Evolutionary conservation across 495 filamentous ascomycete species (phyloP).

Genomic region (Aspergillus taichungensis): DNA sequence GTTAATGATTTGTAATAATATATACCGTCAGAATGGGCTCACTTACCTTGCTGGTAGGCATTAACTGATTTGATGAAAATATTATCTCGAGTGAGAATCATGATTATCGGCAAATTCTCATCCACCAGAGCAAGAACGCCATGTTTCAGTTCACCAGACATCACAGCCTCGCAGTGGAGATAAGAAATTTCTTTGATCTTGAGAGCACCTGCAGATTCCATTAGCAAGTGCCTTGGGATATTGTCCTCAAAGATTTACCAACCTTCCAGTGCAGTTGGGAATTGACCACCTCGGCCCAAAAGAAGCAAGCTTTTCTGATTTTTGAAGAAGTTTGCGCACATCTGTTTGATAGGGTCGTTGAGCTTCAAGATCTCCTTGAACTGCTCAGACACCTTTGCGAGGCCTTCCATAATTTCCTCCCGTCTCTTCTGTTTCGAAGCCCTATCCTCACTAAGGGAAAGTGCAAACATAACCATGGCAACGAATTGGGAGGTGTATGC

Average conservation of each 20-base stretch:
- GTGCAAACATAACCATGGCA: constrained; percentile 98
- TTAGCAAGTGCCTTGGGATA: constrained; percentile 5
- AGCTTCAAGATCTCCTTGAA: constrained; percentile 85
- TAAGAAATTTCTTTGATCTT: constrained; percentile 99
- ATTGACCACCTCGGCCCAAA: constrained; percentile 89
- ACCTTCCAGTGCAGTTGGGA: constrained; percentile 94
- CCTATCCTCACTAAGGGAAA: constrained; percentile 91
- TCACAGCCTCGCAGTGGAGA: constrained; percentile 97
- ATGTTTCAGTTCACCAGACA: constrained; percentile 98
- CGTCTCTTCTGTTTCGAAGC: constrained; percentile 88
- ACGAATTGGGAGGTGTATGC: constrained; percentile 98
- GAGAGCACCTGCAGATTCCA: constrained; percentile 51
- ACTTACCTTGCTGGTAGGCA: constrained; percentile 91
- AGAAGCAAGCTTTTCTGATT: constrained; percentile 93
- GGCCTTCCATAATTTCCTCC: constrained; percentile 94
- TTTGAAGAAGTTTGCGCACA: constrained; percentile 86
- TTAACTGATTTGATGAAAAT: constrained; percentile 97
- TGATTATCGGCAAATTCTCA: constrained; percentile 97
- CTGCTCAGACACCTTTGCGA: constrained; percentile 77
- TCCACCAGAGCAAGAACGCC: constrained; percentile 95
- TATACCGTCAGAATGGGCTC: not conserved
- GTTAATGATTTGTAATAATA: constrained; percentile 6
- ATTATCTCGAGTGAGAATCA: constrained; percentile 94
- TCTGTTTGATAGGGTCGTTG: constrained; percentile 85
- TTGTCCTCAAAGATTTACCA: constrained; percentile 9